These are phyloP conservation scores for Volvox carteri DNA, from an alignment of 163 green algal species.

Conservation along the genomic window DNA sequence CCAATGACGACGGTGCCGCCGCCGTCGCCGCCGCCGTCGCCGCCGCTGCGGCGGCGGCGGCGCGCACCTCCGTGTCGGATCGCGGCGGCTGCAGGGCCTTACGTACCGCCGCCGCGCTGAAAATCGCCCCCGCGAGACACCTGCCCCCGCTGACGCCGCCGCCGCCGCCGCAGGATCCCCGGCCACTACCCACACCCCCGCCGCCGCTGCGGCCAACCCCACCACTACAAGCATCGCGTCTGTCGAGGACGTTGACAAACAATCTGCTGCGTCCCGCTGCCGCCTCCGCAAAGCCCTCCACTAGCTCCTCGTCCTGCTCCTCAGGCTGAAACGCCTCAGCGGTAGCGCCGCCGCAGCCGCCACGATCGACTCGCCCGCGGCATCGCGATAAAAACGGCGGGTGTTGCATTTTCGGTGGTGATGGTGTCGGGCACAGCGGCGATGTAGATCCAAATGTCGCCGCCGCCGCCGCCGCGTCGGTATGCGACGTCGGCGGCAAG, in stretches of 20 bases:
- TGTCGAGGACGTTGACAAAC: neutral
- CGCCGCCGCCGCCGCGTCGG: too few species aligned
- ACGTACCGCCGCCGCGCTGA: neutral
- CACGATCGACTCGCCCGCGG: too few species aligned
- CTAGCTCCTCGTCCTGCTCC: too few species aligned
- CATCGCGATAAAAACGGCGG: too few species aligned
- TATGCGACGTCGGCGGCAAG: too few species aligned
- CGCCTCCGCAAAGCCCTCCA: neutral
- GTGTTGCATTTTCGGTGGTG: too few species aligned
- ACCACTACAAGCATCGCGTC: neutral
- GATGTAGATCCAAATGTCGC: too few species aligned
- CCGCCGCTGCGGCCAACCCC: neutral
- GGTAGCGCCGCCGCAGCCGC: too few species aligned
- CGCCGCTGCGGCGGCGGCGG: neutral
- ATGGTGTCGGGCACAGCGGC: too few species aligned
- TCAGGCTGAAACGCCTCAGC: too few species aligned
- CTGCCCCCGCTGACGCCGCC: neutral
- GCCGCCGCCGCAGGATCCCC: neutral
- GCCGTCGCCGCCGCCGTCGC: neutral
- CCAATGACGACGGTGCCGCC: neutral
- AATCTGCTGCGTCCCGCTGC: neutral
- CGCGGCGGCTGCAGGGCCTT: constrained; percentile 17
- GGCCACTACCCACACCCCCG: too few species aligned
- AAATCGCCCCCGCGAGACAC: neutral
- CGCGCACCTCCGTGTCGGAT: neutral